Conservation (phyloP, 2,329 filamentous ascomycete genomes). For the Lasiodiplodia hormozganensis region DNA sequence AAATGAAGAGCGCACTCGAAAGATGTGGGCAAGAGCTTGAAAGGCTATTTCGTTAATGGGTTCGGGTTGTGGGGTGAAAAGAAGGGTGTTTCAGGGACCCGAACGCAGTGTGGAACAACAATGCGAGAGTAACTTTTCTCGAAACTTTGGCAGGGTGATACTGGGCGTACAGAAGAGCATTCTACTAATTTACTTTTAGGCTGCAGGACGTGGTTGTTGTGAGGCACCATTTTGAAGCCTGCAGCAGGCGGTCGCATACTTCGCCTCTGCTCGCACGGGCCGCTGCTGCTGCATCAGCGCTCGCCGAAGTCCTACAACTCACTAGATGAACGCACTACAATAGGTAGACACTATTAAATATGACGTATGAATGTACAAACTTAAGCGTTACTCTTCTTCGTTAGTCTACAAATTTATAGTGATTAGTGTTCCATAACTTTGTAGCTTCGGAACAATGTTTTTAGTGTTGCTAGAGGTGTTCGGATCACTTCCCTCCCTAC, state of each 20-base stretch:
- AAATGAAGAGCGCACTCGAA: not conserved
- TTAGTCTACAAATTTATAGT: no score
- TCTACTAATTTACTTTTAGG: not conserved
- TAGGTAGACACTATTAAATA: no score
- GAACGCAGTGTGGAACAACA: not conserved
- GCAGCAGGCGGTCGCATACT: not conserved
- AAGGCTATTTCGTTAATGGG: not conserved
- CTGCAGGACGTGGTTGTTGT: not conserved
- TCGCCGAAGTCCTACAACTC: no score
- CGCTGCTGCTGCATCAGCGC: no score
- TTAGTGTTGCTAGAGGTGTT: no score
- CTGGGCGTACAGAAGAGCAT: not conserved
- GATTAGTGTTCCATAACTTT: no score
- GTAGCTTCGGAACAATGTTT: no score
- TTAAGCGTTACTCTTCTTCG: no score
- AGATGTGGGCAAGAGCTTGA: not conserved
- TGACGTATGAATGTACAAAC: no score
- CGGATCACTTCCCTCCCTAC: no score
- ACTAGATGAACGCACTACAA: no score
- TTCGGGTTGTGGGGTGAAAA: not conserved
- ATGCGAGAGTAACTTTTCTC: not conserved
- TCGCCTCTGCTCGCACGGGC: no score
- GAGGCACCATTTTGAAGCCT: not conserved
- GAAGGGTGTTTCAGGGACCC: not conserved
- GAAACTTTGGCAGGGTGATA: not conserved